phyloP scores from a whole-genome alignment of 169 alveolate genomes.

The Plasmodium sp. region DNA sequence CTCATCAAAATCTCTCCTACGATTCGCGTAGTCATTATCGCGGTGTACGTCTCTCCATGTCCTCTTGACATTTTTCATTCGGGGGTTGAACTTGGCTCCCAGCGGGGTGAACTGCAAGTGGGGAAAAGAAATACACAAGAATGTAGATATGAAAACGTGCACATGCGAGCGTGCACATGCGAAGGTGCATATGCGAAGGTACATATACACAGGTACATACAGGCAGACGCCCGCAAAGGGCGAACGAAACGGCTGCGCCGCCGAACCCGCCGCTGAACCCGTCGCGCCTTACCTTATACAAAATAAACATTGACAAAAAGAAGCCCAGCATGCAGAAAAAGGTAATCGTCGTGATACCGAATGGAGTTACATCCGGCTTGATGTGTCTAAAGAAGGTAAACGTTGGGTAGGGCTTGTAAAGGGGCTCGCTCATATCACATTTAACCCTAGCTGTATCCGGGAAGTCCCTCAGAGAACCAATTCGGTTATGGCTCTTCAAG shows the following conservation, averaged over 20 bases:
- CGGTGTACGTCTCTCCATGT: neutral
- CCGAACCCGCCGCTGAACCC: neutral
- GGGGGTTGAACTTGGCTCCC: neutral
- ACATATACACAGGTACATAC: too few species aligned
- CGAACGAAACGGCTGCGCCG: neutral
- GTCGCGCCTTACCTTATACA: neutral
- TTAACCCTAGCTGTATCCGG: neutral
- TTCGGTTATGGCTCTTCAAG: neutral
- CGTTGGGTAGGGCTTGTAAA: neutral
- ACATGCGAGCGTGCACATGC: too few species aligned
- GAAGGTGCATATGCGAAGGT: too few species aligned
- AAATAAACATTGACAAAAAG: neutral
- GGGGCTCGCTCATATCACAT: neutral
- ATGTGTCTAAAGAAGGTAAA: neutral
- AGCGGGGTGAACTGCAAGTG: constrained; percentile 6
- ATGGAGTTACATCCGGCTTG: neutral
- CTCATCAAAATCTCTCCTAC: neutral
- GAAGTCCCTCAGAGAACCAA: neutral
- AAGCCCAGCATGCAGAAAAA: neutral
- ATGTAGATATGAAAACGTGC: neutral
- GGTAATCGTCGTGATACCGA: neutral
- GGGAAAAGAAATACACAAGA: neutral
- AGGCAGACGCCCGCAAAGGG: neutral
- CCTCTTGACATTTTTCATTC: neutral
- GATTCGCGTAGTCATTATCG: neutral